Base-by-base conservation (phyloP, 1,139 yeast species). In the Suhomyces anneliseae region DNA sequence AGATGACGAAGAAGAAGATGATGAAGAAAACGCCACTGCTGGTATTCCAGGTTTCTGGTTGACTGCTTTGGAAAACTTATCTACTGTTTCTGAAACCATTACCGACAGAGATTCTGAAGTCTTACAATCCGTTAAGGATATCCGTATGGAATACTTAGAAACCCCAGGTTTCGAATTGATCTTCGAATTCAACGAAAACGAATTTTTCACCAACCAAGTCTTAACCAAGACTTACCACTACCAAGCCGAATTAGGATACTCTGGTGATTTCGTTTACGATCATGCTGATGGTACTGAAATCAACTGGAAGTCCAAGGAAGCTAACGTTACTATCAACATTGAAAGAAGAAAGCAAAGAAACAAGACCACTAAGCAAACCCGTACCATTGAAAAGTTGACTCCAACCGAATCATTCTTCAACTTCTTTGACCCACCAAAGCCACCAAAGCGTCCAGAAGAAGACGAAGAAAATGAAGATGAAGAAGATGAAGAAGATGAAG, bases 331-430 rank as follows among this genome's bases (percentile, higher is more conserved):
- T 34, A 83, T 92, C 52, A 75, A 78, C 55, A 84, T 93, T 50
- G 98, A 93, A 76, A 87, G 90, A 79, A 87, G 97, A 73, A 93
- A 93, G 72, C 99, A 93, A 75, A 86, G 99, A 73, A 95, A 95
- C 72, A 95, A 93, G 76, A 90, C 87, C 68, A 93, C 99, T 52
- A 90, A 90, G 70, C 97, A 95, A 66, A 93, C 97, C 31, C 85
- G 99, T 70, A 90, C 97, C 40, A 87, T 93, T 60, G 98, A 93
- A 70, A 92, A 93, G 74, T 79, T 90, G 60, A 85, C 96, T 10
- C 97, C 97, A 24, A 83, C 85, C 45, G 96, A 89, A 62, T 90
- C 97, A 27, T 93, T 93, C 76, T 93, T 93, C 81, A 87, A 87
- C 73, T 93, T 93, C 73, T 95, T 93, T 69, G 89, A 83, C 61